Percentiles rank a stretch among this genome's conserved stretches.
Evolutionary conservation across 768 basidiomycete species (phyloP).

Genomic region (Lentinus brumalis): DNA sequence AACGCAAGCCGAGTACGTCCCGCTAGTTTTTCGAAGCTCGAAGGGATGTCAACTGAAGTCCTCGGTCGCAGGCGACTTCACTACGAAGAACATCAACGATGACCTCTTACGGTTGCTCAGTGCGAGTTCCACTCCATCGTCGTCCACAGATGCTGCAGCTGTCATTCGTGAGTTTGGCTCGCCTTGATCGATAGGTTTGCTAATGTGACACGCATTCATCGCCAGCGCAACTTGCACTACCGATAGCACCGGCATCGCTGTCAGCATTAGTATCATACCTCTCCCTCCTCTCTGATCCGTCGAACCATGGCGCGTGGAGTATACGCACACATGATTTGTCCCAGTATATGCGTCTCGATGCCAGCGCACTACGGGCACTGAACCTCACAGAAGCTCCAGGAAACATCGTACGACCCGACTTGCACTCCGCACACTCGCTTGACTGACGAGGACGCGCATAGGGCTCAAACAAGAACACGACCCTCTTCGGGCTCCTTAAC

Average conservation of each 20-base stretch:
- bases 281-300: slow-evolving; percentile 71
- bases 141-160: slow-evolving; percentile 51
- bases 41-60: neutral
- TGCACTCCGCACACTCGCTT: neutral
- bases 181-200: neutral
- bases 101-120: slow-evolving; percentile 75
- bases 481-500: slow-evolving; percentile 86
- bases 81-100: slow-evolving; percentile 73
- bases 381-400: slow-evolving; percentile 78
- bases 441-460: slow-evolving; percentile 22
- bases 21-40: neutral
- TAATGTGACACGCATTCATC: neutral
- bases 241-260: slow-evolving; percentile 77
- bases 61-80: slow-evolving; percentile 72
- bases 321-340: slow-evolving; percentile 87
- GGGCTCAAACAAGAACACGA: slow-evolving; percentile 79
- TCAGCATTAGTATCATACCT: slow-evolving; percentile 85
- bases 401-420: slow-evolving; percentile 34
- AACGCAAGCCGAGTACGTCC: slow-evolving; percentile 78
- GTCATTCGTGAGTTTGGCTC: slow-evolving; percentile 51
- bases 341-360: slow-evolving; percentile 95
- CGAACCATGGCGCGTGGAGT: slow-evolving; percentile 79
- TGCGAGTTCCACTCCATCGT: slow-evolving; percentile 39
- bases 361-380: slow-evolving; percentile 88
- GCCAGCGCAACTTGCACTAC: slow-evolving; percentile 78